Evolutionary conservation across 2,329 filamentous ascomycete species (phyloP).

Genomic region (Westerdykella aurantiaca): DNA sequence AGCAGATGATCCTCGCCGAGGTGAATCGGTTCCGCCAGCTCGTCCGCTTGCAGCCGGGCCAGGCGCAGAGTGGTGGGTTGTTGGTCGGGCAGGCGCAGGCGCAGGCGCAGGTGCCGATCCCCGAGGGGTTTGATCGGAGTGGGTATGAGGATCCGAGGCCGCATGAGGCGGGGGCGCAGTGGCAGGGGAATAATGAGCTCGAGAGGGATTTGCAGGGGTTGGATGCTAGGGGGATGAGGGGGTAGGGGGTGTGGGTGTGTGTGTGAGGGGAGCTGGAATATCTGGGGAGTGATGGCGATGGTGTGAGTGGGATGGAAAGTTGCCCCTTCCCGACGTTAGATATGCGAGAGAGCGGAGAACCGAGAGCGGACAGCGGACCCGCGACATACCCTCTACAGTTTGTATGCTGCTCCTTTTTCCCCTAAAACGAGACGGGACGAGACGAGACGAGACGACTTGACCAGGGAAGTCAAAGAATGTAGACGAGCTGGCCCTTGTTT

Average conservation of each 20-base stretch:
- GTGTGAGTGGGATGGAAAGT: too few relatives aligned
- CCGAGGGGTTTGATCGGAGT: constrained; percentile 54
- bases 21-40: constrained; percentile 74
- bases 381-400: too few relatives aligned
- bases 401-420: too few relatives aligned
- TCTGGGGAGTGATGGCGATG: too few relatives aligned
- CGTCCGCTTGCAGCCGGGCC: constrained; percentile 42
- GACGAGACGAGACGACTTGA: too few relatives aligned
- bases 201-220: constrained; percentile 47
- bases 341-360: too few relatives aligned
- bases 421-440: too few relatives aligned
- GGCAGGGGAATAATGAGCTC: constrained; percentile 33
- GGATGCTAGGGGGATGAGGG: constrained; percentile 16
- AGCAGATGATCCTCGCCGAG: constrained; percentile 94
- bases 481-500: too few relatives aligned
- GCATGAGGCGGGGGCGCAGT: constrained; percentile 48
- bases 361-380: too few relatives aligned
- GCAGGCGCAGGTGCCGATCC: constrained; percentile 53
- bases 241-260: background rate
- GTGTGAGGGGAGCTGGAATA: too few relatives aligned
- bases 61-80: constrained; percentile 16
- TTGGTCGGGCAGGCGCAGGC: constrained; percentile 42
- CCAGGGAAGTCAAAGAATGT: too few relatives aligned
- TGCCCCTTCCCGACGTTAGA: too few relatives aligned
- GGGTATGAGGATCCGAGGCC: constrained; percentile 58